Conservation (phyloP, 805 yeast genomes). For the Saturnispora silvae region DNA sequence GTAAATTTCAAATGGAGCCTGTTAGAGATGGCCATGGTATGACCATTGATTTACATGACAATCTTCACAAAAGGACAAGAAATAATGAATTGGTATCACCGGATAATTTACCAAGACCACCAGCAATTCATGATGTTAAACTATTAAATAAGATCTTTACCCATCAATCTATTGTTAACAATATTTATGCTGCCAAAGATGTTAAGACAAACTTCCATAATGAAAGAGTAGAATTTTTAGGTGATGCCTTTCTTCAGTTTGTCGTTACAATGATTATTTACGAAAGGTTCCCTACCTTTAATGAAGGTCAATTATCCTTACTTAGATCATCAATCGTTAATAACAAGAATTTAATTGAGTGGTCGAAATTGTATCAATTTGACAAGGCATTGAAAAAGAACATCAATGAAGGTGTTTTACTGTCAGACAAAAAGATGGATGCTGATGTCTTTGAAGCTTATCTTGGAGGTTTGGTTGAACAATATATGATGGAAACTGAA, state of each 20-base stretch:
- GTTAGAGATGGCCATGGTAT: not conserved
- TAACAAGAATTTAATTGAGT: constrained; percentile 58
- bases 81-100: constrained; percentile 10
- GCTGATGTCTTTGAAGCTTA: constrained; percentile 96
- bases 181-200: constrained; percentile 39
- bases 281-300: constrained; percentile 52
- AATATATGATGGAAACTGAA: constrained; percentile 30
- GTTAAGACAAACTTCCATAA: constrained; percentile 58
- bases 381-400: constrained; percentile 41
- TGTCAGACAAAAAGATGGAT: constrained; percentile 55
- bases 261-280: constrained; percentile 61
- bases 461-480: constrained; percentile 65
- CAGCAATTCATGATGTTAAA: constrained; percentile 47
- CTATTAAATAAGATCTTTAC: constrained; percentile 64
- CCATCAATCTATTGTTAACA: constrained; percentile 67
- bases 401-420: constrained; percentile 29
- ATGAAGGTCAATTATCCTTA: constrained; percentile 73
- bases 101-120: constrained; percentile 45
- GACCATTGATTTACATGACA: constrained; percentile 2
- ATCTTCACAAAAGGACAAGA: constrained; percentile 8
- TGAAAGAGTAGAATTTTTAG: constrained; percentile 82
- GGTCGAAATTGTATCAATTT: constrained; percentile 60
- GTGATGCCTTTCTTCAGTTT: constrained; percentile 74
- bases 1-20: constrained; percentile 2
- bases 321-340: constrained; percentile 62